These are phyloP conservation scores for Trypanosoma conorhini DNA, from an alignment of 208 protist genomes.

Conservation along the genomic window DNA sequence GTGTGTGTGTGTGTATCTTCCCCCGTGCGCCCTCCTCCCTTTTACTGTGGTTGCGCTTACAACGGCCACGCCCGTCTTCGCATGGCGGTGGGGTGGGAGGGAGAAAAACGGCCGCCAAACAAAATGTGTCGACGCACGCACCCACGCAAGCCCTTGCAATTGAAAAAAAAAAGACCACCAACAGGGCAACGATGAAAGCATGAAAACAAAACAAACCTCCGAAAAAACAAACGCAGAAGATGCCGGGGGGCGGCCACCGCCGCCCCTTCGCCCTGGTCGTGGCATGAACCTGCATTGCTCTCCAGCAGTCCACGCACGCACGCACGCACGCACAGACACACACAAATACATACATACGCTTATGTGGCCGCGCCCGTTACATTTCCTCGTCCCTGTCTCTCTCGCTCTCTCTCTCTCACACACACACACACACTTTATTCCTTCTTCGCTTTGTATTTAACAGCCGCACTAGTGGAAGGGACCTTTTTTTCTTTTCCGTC, in stretches of 20 bases:
- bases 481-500: neutral
- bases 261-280: too few species aligned
- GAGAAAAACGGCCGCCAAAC: neutral
- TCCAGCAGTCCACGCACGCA: too few species aligned
- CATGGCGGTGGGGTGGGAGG: neutral
- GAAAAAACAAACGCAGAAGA: too few species aligned
- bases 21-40: neutral
- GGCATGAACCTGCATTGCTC: too few species aligned
- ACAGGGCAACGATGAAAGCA: too few species aligned
- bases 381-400: conserved; percentile 6
- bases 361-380: conserved; percentile 3
- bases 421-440: neutral
- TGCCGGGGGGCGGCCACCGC: too few species aligned
- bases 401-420: neutral
- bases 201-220: too few species aligned
- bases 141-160: neutral
- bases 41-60: neutral
- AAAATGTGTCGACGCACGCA: neutral
- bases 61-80: neutral
- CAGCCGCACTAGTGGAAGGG: neutral
- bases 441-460: neutral
- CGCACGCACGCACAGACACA: too few species aligned
- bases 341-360: conserved; percentile 17
- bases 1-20: neutral
- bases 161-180: too few species aligned